Conservation (phyloP, 2,329 filamentous ascomycete genomes). For the Ampelomyces quisqualis region DNA sequence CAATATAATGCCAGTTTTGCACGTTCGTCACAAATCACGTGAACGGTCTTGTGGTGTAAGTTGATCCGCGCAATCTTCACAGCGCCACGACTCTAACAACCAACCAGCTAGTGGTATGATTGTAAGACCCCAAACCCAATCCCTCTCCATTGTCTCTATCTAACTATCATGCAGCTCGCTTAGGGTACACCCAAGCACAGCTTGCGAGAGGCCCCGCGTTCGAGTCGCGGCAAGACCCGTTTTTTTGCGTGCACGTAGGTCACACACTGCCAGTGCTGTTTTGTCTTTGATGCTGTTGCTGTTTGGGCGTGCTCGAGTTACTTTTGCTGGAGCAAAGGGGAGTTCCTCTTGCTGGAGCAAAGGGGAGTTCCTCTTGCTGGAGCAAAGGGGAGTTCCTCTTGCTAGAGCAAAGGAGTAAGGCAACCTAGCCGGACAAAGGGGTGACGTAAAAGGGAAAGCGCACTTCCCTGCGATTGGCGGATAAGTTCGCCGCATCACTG, state of each 20-base stretch:
- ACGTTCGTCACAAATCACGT: constrained; percentile 8
- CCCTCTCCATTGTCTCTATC: neutral
- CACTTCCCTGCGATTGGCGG: too few species aligned
- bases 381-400: too few species aligned
- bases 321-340: neutral
- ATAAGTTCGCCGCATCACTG: too few species aligned
- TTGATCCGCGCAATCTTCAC: neutral
- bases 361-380: too few species aligned
- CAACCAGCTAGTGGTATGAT: constrained; percentile 18
- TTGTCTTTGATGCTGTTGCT: neutral
- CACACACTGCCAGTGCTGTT: too few species aligned
- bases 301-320: neutral
- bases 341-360: too few species aligned
- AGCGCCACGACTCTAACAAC: constrained; percentile 4
- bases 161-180: constrained; percentile 6
- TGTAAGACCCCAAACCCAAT: constrained; percentile 1
- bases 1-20: neutral
- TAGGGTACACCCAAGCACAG: constrained; percentile 13
- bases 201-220: constrained; percentile 23
- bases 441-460: too few species aligned
- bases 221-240: constrained; percentile 21
- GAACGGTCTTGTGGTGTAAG: constrained; percentile 16
- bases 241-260: constrained; percentile 6
- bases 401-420: too few species aligned
- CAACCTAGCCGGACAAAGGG: too few species aligned